A percentile compares a stretch with the other conserved stretches of the same genome.
Evolutionary conservation across 1,139 yeast genomes (phyloP).

Genomic region (Suhomyces coccinellae): DNA sequence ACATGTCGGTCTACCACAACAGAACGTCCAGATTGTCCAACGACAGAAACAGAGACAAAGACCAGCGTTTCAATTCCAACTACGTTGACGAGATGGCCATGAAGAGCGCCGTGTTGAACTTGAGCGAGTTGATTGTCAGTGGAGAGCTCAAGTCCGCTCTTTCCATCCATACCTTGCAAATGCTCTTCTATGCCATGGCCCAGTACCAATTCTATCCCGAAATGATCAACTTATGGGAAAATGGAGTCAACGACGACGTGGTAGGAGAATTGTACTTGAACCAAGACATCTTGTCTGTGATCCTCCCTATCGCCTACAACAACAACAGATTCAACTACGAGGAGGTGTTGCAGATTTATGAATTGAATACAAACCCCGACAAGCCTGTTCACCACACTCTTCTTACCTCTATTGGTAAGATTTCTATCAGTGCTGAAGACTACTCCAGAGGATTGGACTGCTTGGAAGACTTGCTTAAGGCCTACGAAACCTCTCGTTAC

Average conservation of each 20-base stretch:
- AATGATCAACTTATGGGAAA: constrained; percentile 44
- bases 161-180: constrained; percentile 14
- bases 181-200: constrained; percentile 34
- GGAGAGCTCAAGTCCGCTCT: constrained; percentile 29
- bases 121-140: constrained; percentile 32
- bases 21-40: constrained; percentile 35
- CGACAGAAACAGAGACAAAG: constrained; percentile 41
- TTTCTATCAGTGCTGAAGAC: constrained; percentile 43
- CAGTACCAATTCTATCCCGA: constrained; percentile 39
- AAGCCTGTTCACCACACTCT: constrained; percentile 28
- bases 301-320: constrained; percentile 67
- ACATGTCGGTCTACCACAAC: constrained; percentile 30
- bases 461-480: constrained; percentile 38
- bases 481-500: constrained; percentile 23
- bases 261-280: constrained; percentile 31
- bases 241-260: constrained; percentile 38
- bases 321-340: constrained; percentile 62
- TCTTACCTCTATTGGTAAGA: constrained; percentile 41
- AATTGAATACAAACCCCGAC: constrained; percentile 31
- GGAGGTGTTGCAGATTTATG: constrained; percentile 45
- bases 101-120: constrained; percentile 35
- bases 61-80: constrained; percentile 30
- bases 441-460: constrained; percentile 42
- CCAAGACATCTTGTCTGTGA: constrained; percentile 67
- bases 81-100: constrained; percentile 33